Base-by-base conservation (phyloP, 768 basidiomycete genomes). In the Lactifluus pinguis region DNA sequence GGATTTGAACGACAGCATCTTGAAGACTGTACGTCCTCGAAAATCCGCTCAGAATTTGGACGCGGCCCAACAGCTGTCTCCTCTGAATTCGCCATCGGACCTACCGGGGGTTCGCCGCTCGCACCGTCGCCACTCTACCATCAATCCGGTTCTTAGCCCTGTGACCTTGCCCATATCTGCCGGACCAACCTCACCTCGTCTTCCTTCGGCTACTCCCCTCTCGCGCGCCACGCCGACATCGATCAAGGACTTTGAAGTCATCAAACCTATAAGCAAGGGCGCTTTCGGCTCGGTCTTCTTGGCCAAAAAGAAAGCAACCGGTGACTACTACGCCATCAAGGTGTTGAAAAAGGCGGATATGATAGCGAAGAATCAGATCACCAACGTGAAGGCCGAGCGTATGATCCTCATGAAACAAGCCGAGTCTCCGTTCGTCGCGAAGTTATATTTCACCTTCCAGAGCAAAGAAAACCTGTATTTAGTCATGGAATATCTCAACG, bases 321-420 rank as follows among this genome's bases (percentile, higher is more conserved):
- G 97, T 55, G 97, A 98, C 74, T 98, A 98, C 74, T 99, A 88
- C 75, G 97, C 97, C 30, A 95, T 99, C 83, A 99, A 99, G 75
- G 95, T 98, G n/a, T 75, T 99, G 71, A 98, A 95, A 78, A 99
- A 99, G 77, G 92, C 94, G n/a, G 97, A 99, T 75, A 99, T 99
- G 97, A 98, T 99, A 72, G 92, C 97, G 44, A 99, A 99, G 82
- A 99, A 99, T 77, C 97, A 99, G 74, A 95, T 99, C 72, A 98
- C 97, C 52, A 99, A 98, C 71, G 97, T 99, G 73, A 98, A 98
- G 76, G 97, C 97, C 2, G 97, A 99, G 76, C 83, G 97, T 59
- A 98, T 97, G 86, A 99, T 99, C 69, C 81, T 99, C 67, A 99
- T 99, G 97, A 94, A 94, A 72, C 95, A 98, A 73, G 90, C 95